phyloP scores from a whole-genome alignment of 2,329 filamentous ascomycete genomes.

The Penicillium griseofulvum region DNA sequence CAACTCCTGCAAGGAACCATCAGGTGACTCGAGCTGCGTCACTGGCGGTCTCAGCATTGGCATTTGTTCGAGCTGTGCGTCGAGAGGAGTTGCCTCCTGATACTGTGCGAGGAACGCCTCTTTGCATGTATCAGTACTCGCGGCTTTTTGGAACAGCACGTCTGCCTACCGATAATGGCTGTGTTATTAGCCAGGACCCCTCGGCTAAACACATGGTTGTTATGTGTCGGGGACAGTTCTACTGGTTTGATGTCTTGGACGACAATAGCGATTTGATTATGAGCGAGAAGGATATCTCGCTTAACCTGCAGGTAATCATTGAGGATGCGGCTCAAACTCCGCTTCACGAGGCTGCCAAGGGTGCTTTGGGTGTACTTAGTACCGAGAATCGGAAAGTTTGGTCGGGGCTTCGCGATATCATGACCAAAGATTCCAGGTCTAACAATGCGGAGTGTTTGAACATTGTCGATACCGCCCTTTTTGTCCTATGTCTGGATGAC shows the following conservation, averaged over 20 bases:
- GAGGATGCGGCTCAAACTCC: conserved; percentile 87
- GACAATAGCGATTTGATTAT: conserved; percentile 94
- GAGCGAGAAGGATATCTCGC: conserved; percentile 87
- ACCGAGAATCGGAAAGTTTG: conserved; percentile 96
- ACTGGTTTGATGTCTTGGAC: conserved; percentile 98
- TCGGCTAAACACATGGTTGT: conserved; percentile 92
- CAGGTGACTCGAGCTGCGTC: conserved; percentile 94
- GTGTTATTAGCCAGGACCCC: conserved; percentile 91
- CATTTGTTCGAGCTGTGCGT: conserved; percentile 88
- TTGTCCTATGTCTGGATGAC: conserved; percentile 89
- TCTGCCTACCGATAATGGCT: conserved; percentile 90
- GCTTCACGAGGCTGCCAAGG: conserved; percentile 92
- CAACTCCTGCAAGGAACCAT: conserved; percentile 92
- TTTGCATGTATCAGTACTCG: conserved; percentile 99
- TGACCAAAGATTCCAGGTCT: conserved; percentile 80
- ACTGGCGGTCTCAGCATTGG: conserved; percentile 81
- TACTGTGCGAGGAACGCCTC: conserved; percentile 73
- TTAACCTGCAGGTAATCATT: conserved; percentile 89
- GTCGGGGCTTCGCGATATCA: conserved; percentile 84
- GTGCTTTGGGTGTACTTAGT: conserved; percentile 86
- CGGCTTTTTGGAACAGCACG: conserved; percentile 91
- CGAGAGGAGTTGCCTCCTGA: conserved; percentile 92
- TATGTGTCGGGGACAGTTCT: conserved; percentile 91
- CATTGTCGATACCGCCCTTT: conserved; percentile 91
- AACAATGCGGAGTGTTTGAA: conserved; percentile 96